Evolutionary conservation across 2,329 filamentous ascomycete species (phyloP).

Genomic region (Fonsecaea monophora): DNA sequence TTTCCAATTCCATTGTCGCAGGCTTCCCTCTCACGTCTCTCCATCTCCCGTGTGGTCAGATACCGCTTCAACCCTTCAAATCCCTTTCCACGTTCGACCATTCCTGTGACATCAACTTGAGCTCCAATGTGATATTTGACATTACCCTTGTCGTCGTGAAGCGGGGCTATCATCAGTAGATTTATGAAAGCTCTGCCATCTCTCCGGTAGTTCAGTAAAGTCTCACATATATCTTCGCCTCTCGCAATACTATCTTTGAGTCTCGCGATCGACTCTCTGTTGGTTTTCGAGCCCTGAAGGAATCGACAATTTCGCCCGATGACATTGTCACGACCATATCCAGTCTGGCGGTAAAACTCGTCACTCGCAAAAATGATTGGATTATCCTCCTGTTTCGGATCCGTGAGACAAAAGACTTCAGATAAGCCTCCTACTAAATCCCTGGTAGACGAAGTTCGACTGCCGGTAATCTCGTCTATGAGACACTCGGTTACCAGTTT

Average conservation of each 20-base stretch:
- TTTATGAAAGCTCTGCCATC: slow-evolving; percentile 46
- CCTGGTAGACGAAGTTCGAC: slow-evolving; percentile 48
- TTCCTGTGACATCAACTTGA: slow-evolving; percentile 44
- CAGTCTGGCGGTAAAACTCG: slow-evolving; percentile 54
- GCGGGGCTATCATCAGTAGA: slow-evolving; percentile 44
- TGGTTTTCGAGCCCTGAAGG: slow-evolving; percentile 52
- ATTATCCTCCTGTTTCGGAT: slow-evolving; percentile 53
- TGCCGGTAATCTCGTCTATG: slow-evolving; percentile 53
- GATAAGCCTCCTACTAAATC: slow-evolving; percentile 52
- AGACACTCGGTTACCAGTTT: slow-evolving; percentile 51
- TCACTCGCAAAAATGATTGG: slow-evolving; percentile 56
- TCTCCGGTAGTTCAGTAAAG: slow-evolving; percentile 52
- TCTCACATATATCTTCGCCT: slow-evolving; percentile 53
- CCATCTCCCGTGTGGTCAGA: slow-evolving; percentile 30
- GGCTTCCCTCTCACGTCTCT: slow-evolving; percentile 27
- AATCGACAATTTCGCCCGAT: slow-evolving; percentile 56
- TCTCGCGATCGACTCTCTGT: slow-evolving; percentile 44
- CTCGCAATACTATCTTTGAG: slow-evolving; percentile 46
- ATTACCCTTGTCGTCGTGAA: slow-evolving; percentile 44
- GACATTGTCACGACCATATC: slow-evolving; percentile 52
- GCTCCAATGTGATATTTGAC: slow-evolving; percentile 45
- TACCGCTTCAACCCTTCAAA: slow-evolving; percentile 42
- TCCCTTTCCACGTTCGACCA: slow-evolving; percentile 41
- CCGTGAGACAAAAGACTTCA: slow-evolving; percentile 55
- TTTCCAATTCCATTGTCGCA: slow-evolving; percentile 4